These are phyloP conservation scores for Wickerhamomyces sydowiorum DNA, from an alignment of 805 yeast genomes.

Conservation along the genomic window DNA sequence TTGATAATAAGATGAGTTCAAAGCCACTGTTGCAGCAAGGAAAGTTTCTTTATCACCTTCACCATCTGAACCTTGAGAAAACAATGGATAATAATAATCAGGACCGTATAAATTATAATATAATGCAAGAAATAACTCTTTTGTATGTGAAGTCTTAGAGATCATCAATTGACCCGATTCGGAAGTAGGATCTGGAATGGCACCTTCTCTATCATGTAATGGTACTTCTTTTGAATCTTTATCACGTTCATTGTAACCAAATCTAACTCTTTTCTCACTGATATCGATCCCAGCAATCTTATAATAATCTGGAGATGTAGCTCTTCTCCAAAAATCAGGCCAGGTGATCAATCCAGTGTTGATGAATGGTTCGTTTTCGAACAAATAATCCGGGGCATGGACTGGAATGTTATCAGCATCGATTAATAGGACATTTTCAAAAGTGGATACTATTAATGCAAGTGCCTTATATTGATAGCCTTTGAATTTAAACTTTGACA, in stretches of 20 bases:
- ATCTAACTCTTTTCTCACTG: constrained; percentile 32
- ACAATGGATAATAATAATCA: constrained; percentile 48
- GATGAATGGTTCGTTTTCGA: constrained; percentile 50
- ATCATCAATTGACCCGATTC: constrained; percentile 63
- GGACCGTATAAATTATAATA: constrained; percentile 62
- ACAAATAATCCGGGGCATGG: constrained; percentile 54
- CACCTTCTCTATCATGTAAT: constrained; percentile 52
- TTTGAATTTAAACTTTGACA: constrained; percentile 43
- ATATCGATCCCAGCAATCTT: constrained; percentile 56
- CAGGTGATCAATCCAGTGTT: constrained; percentile 52
- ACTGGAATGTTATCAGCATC: constrained; percentile 75
- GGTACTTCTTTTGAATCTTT: constrained; percentile 33
- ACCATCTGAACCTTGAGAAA: constrained; percentile 51
- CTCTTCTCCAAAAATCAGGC: constrained; percentile 89
- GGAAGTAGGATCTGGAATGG: constrained; percentile 57
- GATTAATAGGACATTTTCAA: constrained; percentile 65
- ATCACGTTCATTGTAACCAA: constrained; percentile 32
- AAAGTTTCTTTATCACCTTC: constrained; percentile 60
- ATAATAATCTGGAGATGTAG: constrained; percentile 70
- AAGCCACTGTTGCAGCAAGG: constrained; percentile 51
- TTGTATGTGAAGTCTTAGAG: constrained; percentile 48
- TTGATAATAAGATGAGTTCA: constrained; percentile 53
- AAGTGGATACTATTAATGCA: constrained; percentile 65
- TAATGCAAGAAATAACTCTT: constrained; percentile 47
- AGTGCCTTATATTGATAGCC: constrained; percentile 66